phyloP scores from a whole-genome alignment of 2,329 filamentous ascomycete species.

The Epichloe baconii region DNA sequence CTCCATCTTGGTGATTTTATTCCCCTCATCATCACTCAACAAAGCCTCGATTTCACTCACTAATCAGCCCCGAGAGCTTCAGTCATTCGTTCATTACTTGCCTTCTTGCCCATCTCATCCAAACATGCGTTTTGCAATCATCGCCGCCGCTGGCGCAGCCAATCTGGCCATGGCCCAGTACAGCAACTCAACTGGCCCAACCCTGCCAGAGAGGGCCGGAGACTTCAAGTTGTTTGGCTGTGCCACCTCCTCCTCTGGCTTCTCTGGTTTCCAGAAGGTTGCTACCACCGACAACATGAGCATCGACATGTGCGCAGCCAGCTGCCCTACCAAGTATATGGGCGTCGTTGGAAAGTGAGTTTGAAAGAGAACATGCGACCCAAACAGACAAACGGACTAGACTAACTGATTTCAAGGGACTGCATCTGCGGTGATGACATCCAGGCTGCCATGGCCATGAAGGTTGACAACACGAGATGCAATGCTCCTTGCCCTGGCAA shows the following conservation, averaged over 20 bases:
- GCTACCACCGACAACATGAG: conserved; percentile 9
- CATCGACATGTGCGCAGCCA: conserved; percentile 14
- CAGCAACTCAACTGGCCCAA: conserved; percentile 2
- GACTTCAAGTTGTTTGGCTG: conserved; percentile 17
- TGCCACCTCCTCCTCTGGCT: conserved; percentile 9
- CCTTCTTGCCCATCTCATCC: conserved; percentile 10
- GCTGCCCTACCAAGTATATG: conserved; percentile 14
- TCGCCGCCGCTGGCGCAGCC: conserved; percentile 19
- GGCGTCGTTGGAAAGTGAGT: conserved; percentile 15
- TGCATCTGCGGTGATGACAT: conserved; percentile 18
- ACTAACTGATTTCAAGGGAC: conserved; percentile 8
- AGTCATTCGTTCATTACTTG: conserved; percentile 10
- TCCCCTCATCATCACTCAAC: conserved; percentile 9
- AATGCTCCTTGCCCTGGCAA: conserved; percentile 17
- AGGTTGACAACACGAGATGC: conserved; percentile 11
- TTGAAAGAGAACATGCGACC: not conserved
- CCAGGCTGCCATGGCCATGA: conserved; percentile 2
- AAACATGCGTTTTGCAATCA: conserved; percentile 18
- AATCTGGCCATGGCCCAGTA: conserved; percentile 16
- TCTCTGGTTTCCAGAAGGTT: conserved; percentile 13
- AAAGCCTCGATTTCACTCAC: conserved; percentile 20
- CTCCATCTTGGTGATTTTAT: conserved; percentile 5
- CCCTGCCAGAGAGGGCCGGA: conserved; percentile 9
- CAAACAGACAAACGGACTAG: not conserved
- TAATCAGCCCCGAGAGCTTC: conserved; percentile 15